Conservation (phyloP, 2,329 filamentous ascomycete genomes). For the Zymoseptoria tritici region DNA sequence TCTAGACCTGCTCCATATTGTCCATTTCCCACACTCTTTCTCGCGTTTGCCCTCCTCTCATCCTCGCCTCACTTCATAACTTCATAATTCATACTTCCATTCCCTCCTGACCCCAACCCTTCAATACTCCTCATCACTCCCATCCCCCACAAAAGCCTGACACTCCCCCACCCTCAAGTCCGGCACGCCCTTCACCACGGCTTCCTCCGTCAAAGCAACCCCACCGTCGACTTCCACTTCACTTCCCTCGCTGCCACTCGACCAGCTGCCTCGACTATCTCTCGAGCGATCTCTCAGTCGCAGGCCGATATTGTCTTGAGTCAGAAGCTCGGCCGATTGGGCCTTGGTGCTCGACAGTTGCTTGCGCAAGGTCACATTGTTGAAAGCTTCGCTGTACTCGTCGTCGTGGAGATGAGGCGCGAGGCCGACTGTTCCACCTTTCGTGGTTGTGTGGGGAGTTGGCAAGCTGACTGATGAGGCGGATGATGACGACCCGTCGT, state of each 20-base stretch:
- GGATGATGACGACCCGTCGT: constrained; percentile 22
- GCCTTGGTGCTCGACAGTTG: constrained; percentile 13
- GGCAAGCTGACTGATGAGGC: constrained; percentile 28
- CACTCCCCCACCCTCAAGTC: constrained; percentile 15
- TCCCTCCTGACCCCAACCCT: too few species aligned
- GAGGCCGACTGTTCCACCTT: constrained; percentile 7
- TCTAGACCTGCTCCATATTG: too few species aligned
- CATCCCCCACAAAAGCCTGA: background rate
- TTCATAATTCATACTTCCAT: too few species aligned
- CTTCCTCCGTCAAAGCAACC: constrained; percentile 51
- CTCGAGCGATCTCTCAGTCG: background rate
- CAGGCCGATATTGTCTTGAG: too few species aligned
- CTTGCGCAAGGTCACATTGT: constrained; percentile 10
- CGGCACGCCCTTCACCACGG: constrained; percentile 40
- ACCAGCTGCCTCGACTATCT: constrained; percentile 8
- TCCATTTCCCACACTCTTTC: too few species aligned
- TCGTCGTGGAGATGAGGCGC: constrained; percentile 6
- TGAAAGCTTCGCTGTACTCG: constrained; percentile 9
- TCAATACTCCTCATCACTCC: background rate
- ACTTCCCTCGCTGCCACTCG: constrained; percentile 20
- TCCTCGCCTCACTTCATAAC: too few species aligned
- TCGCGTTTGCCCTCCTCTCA: too few species aligned
- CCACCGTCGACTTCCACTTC: constrained; percentile 45
- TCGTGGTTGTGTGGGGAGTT: constrained; percentile 14
- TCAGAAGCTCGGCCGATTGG: background rate